Evolutionary conservation across 2,329 filamentous ascomycete genomes (phyloP), one percentile per base, ranked within the genome.

Genomic region (Fusarium tupiense): DNA sequence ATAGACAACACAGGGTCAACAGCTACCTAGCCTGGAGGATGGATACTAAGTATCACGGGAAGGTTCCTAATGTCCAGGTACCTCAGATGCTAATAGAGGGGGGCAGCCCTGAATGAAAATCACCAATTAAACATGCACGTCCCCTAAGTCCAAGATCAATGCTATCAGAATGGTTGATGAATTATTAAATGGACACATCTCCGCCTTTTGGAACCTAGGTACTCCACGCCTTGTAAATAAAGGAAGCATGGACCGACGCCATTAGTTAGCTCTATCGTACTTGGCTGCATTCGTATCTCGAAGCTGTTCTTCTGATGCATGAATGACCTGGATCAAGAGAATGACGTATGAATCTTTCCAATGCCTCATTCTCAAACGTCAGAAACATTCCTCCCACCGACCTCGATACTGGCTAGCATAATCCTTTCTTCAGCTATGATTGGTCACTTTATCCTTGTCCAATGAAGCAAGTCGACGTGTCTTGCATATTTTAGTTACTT

Each of bases 381-480:
- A 37, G 31, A 50, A 26, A 41, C 58, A 54, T 41, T 61, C 46
- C 58, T 61, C 52, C 24, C 24, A 17, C 38, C 11, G 33, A 33
- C 37, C 49, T 56, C 16, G 29, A 33, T 31, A 47, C 38, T 35
- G 56, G 33, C 61, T 37, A 67, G 31, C 46, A 67, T 44, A 35
- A 29, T 49, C 19, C 8, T 29, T 26, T 54, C 19, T 38, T 43
- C 31, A 50, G 46, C n/a, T 54, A 43, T 35, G 37, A 70, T 70
- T 70, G 66, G 53, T 11, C 40, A 16, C 8, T 40, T 20, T 19
- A 54, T n/a, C 53, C 54, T 40, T 67, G 40, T 54, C 50, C 40
- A 54, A 49, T 56, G 61, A 68, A 31, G 54, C 38, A 61, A 61
- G 77, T 73, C 78, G 75, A 76, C 78, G 78, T 80, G 78, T 80